Percentiles rank a stretch among this genome's conserved stretches.
These are phyloP conservation scores for Penicillium dipodomyicola DNA, from an alignment of 495 filamentous ascomycete species.

Conservation along the genomic window DNA sequence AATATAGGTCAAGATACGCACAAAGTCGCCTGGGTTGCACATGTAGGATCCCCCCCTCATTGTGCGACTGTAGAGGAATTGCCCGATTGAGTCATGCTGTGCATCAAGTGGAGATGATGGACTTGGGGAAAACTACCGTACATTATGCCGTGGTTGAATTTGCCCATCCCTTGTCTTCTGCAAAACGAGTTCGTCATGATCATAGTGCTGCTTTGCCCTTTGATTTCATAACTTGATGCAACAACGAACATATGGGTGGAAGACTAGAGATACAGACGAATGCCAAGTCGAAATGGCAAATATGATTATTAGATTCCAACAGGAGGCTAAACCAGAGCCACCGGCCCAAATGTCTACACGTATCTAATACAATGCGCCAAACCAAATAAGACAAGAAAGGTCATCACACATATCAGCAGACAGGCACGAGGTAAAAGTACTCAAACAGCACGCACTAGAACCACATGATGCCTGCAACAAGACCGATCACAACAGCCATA, in stretches of 20 bases:
- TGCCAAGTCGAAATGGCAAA: constrained; percentile 1
- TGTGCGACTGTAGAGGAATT: not conserved
- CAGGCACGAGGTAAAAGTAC: constrained; percentile 8
- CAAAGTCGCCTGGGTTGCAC: not conserved
- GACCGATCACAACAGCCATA: constrained; percentile 45
- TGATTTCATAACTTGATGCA: not conserved
- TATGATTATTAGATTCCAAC: constrained; percentile 23
- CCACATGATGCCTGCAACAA: constrained; percentile 45
- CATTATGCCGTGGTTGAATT: not conserved
- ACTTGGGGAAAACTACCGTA: not conserved
- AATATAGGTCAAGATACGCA: not conserved
- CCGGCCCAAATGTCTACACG: constrained; percentile 18
- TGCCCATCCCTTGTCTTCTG: not conserved
- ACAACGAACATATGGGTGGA: not conserved
- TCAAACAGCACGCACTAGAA: constrained; percentile 24
- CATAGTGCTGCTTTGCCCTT: no score
- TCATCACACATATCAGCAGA: constrained; percentile 26
- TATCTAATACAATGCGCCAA: constrained; percentile 14
- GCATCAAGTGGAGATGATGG: not conserved
- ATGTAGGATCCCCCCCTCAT: not conserved
- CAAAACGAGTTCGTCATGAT: no score
- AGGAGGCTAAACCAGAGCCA: constrained; percentile 30
- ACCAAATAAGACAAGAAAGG: constrained; percentile 18
- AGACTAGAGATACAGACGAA: not conserved
- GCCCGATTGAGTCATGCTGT: not conserved